Percentiles rank a stretch among this genome's conserved stretches.
Evolutionary conservation across 306 rosid species (phyloP).

Genomic region (Gastrolobium bilobum): DNA sequence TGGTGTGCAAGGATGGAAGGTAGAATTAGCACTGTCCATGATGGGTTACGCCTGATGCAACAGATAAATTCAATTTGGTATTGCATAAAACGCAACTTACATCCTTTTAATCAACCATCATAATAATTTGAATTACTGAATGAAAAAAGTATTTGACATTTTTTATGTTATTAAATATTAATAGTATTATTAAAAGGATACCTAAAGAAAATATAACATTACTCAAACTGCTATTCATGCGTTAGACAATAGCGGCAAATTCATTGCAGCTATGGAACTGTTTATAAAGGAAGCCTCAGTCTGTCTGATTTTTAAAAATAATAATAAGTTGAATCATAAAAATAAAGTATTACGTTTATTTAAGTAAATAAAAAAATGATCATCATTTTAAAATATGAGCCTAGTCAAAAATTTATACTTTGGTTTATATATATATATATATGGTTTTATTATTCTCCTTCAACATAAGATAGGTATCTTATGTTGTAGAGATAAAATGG

Average conservation of each 20-base stretch:
- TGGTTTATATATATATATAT: not conserved
- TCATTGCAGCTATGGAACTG: not conserved
- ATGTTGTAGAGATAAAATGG: too few species aligned
- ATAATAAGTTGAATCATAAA: not conserved
- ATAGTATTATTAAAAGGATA: not conserved
- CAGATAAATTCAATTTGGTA: too few species aligned
- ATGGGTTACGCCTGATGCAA: not conserved
- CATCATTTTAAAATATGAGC: too few species aligned
- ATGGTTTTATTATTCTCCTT: too few species aligned
- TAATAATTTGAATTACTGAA: not conserved
- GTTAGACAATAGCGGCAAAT: not conserved
- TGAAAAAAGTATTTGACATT: not conserved
- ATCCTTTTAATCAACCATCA: not conserved
- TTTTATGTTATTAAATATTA: not conserved
- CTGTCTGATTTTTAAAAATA: not conserved
- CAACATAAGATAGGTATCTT: too few species aligned
- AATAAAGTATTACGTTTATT: not conserved
- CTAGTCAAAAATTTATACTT: not conserved
- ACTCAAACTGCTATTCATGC: not conserved
- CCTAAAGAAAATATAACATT: not conserved
- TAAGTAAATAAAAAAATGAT: not conserved
- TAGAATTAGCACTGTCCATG: not conserved
- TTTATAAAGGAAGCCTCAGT: not conserved
- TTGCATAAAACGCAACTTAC: not conserved
- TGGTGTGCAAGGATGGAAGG: not conserved